Evolutionary conservation across 2,329 filamentous ascomycete genomes (phyloP).

Genomic region (Fusarium sp.): DNA sequence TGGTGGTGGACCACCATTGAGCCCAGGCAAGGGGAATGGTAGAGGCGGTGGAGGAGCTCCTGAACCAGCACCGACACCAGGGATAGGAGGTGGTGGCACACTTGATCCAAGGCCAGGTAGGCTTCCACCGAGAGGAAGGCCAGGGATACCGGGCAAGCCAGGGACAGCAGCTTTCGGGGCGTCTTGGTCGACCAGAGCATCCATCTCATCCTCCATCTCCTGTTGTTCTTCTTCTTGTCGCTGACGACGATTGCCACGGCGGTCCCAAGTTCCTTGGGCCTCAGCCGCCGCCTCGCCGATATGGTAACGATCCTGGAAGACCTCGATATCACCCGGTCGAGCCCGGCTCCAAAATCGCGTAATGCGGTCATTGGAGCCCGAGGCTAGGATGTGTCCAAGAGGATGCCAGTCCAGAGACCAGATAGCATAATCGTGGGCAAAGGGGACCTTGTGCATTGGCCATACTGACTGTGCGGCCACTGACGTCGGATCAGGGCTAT

Average conservation of each 20-base stretch:
- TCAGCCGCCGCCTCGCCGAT: constrained; percentile 94
- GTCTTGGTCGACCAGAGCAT: constrained; percentile 92
- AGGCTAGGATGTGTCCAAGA: constrained; percentile 92
- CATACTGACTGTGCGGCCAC: constrained; percentile 91
- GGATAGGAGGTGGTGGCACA: constrained; percentile 61
- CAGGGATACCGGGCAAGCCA: constrained; percentile 69
- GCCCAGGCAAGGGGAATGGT: constrained; percentile 65
- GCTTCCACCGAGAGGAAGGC: constrained; percentile 62
- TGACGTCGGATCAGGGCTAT: constrained; percentile 82
- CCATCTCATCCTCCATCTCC: constrained; percentile 92
- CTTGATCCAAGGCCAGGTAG: constrained; percentile 60
- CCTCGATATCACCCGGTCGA: constrained; percentile 86
- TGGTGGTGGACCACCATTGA: constrained; percentile 61
- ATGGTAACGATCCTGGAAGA: constrained; percentile 92
- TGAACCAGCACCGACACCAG: constrained; percentile 62
- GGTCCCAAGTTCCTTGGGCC: constrained; percentile 93
- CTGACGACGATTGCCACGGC: constrained; percentile 81
- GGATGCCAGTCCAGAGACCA: constrained; percentile 99
- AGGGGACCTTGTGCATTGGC: constrained; percentile 87
- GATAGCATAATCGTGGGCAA: constrained; percentile 93
- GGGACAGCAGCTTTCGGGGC: constrained; percentile 64
- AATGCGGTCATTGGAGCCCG: constrained; percentile 95
- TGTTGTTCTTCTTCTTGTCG: constrained; percentile 93
- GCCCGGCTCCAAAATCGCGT: constrained; percentile 97
- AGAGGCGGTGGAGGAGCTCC: constrained; percentile 63